Evolutionary conservation across 495 filamentous ascomycete genomes (phyloP).

Genomic region (Xylaria palmicola): DNA sequence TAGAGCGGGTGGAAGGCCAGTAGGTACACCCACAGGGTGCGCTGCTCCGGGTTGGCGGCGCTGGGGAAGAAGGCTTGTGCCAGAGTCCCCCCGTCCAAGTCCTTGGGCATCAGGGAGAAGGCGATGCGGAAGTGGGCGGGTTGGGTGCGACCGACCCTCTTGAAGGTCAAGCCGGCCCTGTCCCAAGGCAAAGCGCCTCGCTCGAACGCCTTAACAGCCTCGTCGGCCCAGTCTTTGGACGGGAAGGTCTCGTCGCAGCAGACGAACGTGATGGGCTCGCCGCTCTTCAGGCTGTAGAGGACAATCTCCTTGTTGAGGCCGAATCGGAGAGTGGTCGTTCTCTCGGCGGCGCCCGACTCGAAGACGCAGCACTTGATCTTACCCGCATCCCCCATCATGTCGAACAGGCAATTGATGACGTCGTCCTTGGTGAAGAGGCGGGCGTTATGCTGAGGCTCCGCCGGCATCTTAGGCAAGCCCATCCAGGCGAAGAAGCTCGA

Average conservation of each 20-base stretch:
- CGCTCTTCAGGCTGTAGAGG: conserved; percentile 20
- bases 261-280: not conserved
- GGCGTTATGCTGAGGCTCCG: not conserved
- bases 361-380: not conserved
- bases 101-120: not conserved
- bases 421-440: not conserved
- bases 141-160: not conserved
- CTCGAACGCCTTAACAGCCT: not conserved
- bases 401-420: not conserved
- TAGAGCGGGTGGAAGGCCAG: not conserved
- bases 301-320: not conserved
- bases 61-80: not conserved
- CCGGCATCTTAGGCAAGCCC: not conserved
- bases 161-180: not conserved
- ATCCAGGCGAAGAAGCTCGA: not conserved
- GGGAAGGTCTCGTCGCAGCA: not conserved
- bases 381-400: not conserved
- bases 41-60: not conserved
- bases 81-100: not conserved
- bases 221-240: not conserved
- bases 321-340: not conserved
- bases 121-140: not conserved
- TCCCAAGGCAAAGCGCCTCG: not conserved
- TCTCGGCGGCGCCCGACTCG: not conserved
- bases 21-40: not conserved